These are phyloP conservation scores for Meyerozyma athensensis DNA, from an alignment of 1,139 yeast genomes.

Conservation along the genomic window DNA sequence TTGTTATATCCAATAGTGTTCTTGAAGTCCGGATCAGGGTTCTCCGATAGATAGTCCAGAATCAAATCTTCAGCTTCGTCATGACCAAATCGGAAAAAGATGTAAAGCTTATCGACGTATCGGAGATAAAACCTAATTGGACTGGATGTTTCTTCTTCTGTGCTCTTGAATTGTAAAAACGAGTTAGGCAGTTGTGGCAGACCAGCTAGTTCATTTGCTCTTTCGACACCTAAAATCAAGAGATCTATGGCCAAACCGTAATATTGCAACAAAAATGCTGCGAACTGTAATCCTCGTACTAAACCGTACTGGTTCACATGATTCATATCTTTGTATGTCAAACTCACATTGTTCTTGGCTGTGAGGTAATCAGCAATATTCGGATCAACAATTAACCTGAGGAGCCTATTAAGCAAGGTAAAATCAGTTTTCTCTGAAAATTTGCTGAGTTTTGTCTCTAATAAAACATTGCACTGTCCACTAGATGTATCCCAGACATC, in stretches of 20 bases:
- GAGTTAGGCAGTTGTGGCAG: conserved; percentile 66
- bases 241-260: conserved; percentile 85
- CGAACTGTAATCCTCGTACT: conserved; percentile 81
- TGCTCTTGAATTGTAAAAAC: conserved; percentile 65
- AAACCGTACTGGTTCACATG: conserved; percentile 88
- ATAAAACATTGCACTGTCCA: conserved; percentile 80
- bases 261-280: conserved; percentile 85
- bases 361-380: conserved; percentile 94
- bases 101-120: conserved; percentile 75
- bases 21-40: conserved; percentile 90
- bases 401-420: conserved; percentile 74
- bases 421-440: conserved; percentile 84
- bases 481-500: conserved; percentile 73
- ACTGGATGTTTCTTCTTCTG: conserved; percentile 51
- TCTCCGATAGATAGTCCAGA: conserved; percentile 71
- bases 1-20: conserved; percentile 85
- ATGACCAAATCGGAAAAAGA: conserved; percentile 69
- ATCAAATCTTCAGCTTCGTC: conserved; percentile 73
- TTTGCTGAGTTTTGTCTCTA: conserved; percentile 68
- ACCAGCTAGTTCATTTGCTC: conserved; percentile 89
- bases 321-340: conserved; percentile 92
- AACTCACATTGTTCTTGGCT: conserved; percentile 77
- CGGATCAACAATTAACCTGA: conserved; percentile 81
- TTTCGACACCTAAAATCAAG: conserved; percentile 73
- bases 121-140: conserved; percentile 84